phyloP scores from a whole-genome alignment of 116 monocot species.

The Papilionanthe hybrid region DNA sequence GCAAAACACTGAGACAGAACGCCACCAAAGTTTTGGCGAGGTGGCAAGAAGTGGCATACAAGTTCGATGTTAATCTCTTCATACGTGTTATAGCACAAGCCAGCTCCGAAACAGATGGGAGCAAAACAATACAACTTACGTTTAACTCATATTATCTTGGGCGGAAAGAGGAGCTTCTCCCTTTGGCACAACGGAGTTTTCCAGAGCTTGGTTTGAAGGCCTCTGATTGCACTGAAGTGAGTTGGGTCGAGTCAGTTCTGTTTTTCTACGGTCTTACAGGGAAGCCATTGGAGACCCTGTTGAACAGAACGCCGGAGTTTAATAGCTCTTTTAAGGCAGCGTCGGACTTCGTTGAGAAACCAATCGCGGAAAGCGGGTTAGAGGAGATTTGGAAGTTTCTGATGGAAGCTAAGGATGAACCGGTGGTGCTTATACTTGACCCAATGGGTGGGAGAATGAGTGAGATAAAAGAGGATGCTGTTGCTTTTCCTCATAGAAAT shows the following conservation, averaged over 20 bases:
- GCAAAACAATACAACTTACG: slow-evolving; percentile 12
- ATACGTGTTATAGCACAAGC: slow-evolving; percentile 23
- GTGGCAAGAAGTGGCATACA: slow-evolving; percentile 30
- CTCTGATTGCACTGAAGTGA: slow-evolving; percentile 43
- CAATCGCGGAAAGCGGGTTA: slow-evolving; percentile 18
- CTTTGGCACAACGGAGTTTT: slow-evolving; percentile 26
- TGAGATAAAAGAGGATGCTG: slow-evolving; percentile 14
- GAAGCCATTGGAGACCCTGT: slow-evolving; percentile 7
- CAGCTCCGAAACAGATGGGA: slow-evolving; percentile 3
- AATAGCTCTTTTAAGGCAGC: slow-evolving; percentile 37
- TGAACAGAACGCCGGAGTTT: slow-evolving; percentile 9
- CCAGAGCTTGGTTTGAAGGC: slow-evolving; percentile 34
- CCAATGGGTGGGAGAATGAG: slow-evolving; percentile 36
- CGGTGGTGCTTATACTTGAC: slow-evolving; percentile 21
- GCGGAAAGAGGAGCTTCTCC: slow-evolving; percentile 12
- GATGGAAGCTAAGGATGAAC: background rate
- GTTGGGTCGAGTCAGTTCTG: slow-evolving; percentile 30
- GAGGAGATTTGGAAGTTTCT: slow-evolving; percentile 32
- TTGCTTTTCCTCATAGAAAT: slow-evolving; percentile 35
- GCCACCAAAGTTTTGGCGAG: slow-evolving; percentile 24
- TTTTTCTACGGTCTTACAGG: slow-evolving; percentile 15
- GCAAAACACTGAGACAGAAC: slow-evolving; percentile 9
- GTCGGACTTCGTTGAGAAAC: slow-evolving; percentile 40
- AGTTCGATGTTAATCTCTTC: slow-evolving; percentile 20
- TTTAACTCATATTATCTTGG: slow-evolving; percentile 46